Evolutionary conservation across 2,329 filamentous ascomycete genomes (phyloP).

Genomic region (Penicillium janthinellum): DNA sequence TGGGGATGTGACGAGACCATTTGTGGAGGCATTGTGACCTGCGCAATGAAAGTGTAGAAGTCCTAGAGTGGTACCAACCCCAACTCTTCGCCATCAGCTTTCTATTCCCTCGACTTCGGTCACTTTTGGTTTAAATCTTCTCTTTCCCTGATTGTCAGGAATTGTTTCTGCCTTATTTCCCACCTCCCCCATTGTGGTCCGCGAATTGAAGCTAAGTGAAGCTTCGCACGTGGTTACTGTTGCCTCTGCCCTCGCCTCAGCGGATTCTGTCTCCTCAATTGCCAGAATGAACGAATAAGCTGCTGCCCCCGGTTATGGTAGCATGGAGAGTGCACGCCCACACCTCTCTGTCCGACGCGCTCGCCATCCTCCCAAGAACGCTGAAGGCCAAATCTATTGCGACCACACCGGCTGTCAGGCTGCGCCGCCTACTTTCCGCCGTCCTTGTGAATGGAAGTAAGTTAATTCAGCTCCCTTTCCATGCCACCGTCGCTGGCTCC

Average conservation of each 20-base stretch:
- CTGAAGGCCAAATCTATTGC: conserved; percentile 76
- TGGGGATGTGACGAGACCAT: neutral
- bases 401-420: conserved; percentile 70
- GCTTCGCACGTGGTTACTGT: conserved; percentile 37
- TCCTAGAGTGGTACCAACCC: neutral
- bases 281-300: conserved; percentile 42
- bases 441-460: conserved; percentile 3
- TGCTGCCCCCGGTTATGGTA: conserved; percentile 26
- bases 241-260: conserved; percentile 37
- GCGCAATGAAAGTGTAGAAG: neutral
- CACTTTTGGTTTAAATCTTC: neutral
- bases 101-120: neutral
- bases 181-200: conserved; percentile 23
- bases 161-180: neutral
- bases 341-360: conserved; percentile 46
- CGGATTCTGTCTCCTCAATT: conserved; percentile 35
- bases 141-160: neutral
- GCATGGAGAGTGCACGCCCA: conserved; percentile 40
- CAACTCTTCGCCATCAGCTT: neutral
- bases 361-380: conserved; percentile 62
- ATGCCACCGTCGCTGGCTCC: neutral
- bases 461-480: neutral
- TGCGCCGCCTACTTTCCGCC: conserved; percentile 64
- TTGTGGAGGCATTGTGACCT: neutral
- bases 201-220: conserved; percentile 46